Evolutionary conservation across 495 filamentous ascomycete genomes (phyloP).

Genomic region (Penicillium canescens): DNA sequence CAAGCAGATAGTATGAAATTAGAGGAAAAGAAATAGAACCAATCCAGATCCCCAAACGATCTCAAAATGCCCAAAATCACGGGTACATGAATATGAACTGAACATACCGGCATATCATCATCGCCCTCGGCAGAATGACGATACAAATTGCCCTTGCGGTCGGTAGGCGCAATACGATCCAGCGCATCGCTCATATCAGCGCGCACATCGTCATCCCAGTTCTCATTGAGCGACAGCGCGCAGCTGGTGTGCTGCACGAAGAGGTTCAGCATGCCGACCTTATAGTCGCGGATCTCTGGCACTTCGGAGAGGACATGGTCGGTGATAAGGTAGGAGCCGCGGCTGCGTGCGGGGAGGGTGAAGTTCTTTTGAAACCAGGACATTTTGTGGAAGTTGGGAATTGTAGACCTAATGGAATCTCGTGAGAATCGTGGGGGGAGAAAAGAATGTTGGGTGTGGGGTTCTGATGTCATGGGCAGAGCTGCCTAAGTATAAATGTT

Average conservation of each 20-base stretch:
- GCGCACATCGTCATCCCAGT: slow-evolving; percentile 82
- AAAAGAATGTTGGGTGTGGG: background rate
- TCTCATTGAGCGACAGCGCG: slow-evolving; percentile 88
- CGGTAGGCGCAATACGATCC: slow-evolving; percentile 82
- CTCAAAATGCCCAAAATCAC: too few species aligned
- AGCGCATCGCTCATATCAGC: slow-evolving; percentile 92
- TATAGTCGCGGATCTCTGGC: slow-evolving; percentile 76
- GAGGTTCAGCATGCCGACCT: slow-evolving; percentile 81
- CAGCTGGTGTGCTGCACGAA: slow-evolving; percentile 92
- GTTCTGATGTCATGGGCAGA: too few species aligned
- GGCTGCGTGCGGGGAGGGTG: slow-evolving; percentile 67
- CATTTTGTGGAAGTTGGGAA: slow-evolving; percentile 39
- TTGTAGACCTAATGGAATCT: background rate
- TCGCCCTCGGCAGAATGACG: slow-evolving; percentile 84
- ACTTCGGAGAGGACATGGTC: slow-evolving; percentile 64
- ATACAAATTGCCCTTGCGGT: slow-evolving; percentile 73
- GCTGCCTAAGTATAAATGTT: too few species aligned
- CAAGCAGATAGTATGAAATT: background rate
- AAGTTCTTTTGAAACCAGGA: slow-evolving; percentile 81
- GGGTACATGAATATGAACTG: background rate
- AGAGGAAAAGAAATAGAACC: background rate
- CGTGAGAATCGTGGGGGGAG: background rate
- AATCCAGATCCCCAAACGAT: too few species aligned
- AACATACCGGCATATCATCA: slow-evolving; percentile 82
- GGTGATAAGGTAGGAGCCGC: slow-evolving; percentile 91